A percentile compares a stretch with the other conserved stretches of the same genome.
Evolutionary conservation across 108 stramenopile species (phyloP).

Genomic region (Fistulifera pelliculosa): DNA sequence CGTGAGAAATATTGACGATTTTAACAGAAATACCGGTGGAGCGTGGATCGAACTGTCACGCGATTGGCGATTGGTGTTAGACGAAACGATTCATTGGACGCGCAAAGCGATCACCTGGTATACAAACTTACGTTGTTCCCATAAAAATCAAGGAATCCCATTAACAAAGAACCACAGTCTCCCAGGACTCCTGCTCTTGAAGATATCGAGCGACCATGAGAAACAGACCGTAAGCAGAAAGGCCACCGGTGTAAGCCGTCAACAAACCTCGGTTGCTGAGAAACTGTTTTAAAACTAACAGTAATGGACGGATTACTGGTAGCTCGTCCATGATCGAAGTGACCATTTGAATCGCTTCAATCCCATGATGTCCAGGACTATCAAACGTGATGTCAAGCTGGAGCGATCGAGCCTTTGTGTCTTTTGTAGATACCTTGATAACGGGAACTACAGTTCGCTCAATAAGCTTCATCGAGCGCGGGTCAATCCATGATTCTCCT

Average conservation of each 20-base stretch:
- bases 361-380: constrained; percentile 67
- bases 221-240: constrained; percentile 85
- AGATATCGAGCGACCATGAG: constrained; percentile 86
- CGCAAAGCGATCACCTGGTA: background rate
- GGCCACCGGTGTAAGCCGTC: constrained; percentile 87
- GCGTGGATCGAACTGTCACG: constrained; percentile 69
- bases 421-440: constrained; percentile 80
- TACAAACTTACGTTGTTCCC: constrained; percentile 47
- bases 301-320: constrained; percentile 65
- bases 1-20: constrained; percentile 67
- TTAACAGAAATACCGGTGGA: constrained; percentile 75
- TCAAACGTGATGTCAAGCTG: constrained; percentile 82
- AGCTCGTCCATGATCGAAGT: constrained; percentile 45
- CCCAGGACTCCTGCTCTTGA: constrained; percentile 72
- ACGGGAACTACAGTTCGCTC: constrained; percentile 76
- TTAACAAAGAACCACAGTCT: constrained; percentile 85
- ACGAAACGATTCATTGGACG: background rate
- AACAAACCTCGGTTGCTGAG: constrained; percentile 76
- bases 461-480: constrained; percentile 73
- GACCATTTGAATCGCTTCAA: constrained; percentile 63
- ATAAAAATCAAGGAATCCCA: constrained; percentile 91
- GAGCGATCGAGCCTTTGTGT: constrained; percentile 51
- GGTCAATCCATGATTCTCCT: constrained; percentile 80
- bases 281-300: constrained; percentile 82
- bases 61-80: background rate